phyloP scores from a whole-genome alignment of 164 flowering plant genomes.

The Umbellularia californica region DNA sequence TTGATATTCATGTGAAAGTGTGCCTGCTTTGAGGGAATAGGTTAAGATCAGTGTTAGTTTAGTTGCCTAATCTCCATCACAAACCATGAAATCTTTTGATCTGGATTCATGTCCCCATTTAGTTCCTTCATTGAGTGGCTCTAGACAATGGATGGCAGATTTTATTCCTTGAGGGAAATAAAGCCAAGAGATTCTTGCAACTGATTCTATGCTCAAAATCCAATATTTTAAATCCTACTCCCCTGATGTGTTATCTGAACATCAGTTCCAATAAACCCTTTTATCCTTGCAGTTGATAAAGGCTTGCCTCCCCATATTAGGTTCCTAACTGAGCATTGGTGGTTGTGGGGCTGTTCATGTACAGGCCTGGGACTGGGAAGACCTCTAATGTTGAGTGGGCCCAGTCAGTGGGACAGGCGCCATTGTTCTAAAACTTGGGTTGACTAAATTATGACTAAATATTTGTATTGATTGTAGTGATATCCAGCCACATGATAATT shows the following conservation, averaged over 20 bases:
- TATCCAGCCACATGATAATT: no score
- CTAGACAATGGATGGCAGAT: conserved; percentile 5
- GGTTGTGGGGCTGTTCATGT: neutral
- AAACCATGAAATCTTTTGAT: neutral
- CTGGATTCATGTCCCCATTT: neutral
- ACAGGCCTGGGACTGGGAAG: neutral
- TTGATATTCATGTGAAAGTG: neutral
- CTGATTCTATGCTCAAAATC: neutral
- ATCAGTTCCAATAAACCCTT: neutral
- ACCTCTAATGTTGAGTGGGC: neutral
- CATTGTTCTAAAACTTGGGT: no score
- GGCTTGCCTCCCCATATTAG: neutral
- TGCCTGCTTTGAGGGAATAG: neutral
- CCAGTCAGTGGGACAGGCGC: neutral
- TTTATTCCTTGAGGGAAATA: neutral
- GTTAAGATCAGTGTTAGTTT: neutral
- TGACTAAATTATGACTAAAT: no score
- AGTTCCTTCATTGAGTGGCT: neutral
- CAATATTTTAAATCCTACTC: neutral
- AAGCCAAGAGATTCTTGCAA: neutral
- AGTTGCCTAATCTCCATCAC: neutral
- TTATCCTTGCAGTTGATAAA: neutral
- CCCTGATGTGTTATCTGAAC: neutral
- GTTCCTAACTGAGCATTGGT: neutral
- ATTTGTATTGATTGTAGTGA: no score